Evolutionary conservation across 495 filamentous ascomycete species (phyloP), one percentile per base, ranked within the genome.

Genomic region (Tuber borchii): DNA sequence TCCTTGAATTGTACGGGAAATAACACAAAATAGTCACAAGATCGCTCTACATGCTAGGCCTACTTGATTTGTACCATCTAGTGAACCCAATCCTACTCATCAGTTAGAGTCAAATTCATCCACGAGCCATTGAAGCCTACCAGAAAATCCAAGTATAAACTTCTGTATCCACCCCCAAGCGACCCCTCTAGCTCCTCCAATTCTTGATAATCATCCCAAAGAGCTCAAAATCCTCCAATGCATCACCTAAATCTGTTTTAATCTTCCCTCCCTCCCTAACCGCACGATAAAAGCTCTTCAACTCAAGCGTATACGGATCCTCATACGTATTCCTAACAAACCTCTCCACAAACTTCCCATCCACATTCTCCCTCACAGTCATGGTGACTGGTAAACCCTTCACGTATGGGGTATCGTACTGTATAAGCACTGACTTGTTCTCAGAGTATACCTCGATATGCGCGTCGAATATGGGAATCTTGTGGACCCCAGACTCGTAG

Each of bases 401-500:
- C 26, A 87, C 84, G 75, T 86, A 87, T 0, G 88, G 88, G 0
- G 88, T 86, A 46, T 89, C 85, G 78, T 88, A 90, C 48, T 85
- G 71, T 4, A 90, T 79, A 20, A 70, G 77, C 19, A 87, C 86
- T 0, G 80, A 85, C 83, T 90, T 90, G 6, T 81, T 81, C 68
- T 84, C 78, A 4, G 85, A 85, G 75, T 88, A 90, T 1, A 90
- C 83, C 14, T 85, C 86, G 2, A 90, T 72, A 80, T 88, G 87
- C 0, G 89, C 87, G 78, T 90, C 89, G 72, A 89, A 89, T 0
- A 85, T 75, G 8, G 88, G 87, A 2, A 90, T 85, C 6, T 80
- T 78, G 74, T 89, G 85, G 44, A 89, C 84, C 2, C 89, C 88
- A 1, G 84, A 85, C 77, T 90, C 89, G 74, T 88, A 90, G n/a